Conservation (phyloP, 257 asterid genomes). For the Salvia miltiorrhiza region DNA sequence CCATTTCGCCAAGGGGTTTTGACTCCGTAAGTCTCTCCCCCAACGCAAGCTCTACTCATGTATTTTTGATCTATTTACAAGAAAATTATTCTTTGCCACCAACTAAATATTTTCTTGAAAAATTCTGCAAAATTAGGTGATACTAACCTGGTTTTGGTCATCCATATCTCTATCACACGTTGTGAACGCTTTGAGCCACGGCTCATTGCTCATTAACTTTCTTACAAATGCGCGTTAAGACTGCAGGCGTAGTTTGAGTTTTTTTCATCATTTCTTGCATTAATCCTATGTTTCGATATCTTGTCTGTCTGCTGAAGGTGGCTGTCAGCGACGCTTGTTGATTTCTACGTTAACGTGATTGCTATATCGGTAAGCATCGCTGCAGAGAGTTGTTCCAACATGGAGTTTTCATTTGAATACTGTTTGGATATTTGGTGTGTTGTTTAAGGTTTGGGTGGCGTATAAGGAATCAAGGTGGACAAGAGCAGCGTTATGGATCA, state of each 20-base stretch:
- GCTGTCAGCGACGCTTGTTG: slow-evolving; percentile 65
- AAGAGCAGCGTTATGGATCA: slow-evolving; percentile 53
- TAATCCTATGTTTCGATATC: background rate
- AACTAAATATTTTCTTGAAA: too few relatives aligned
- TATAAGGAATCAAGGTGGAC: slow-evolving; percentile 72
- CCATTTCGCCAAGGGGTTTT: slow-evolving; percentile 65
- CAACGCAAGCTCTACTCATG: background rate
- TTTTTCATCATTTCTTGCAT: background rate
- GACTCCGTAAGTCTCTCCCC: slow-evolving; percentile 60
- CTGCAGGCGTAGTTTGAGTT: too few relatives aligned
- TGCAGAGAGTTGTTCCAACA: slow-evolving; percentile 3
- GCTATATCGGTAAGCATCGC: slow-evolving; percentile 57
- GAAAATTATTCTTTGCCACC: too few relatives aligned
- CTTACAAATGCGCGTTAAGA: too few relatives aligned
- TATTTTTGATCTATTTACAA: too few relatives aligned
- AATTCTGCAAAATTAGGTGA: too few relatives aligned
- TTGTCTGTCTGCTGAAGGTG: slow-evolving; percentile 57
- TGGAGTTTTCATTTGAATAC: background rate
- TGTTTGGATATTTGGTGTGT: background rate
- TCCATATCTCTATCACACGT: too few relatives aligned
- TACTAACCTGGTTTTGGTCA: too few relatives aligned
- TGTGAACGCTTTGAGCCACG: too few relatives aligned
- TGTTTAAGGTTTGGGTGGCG: slow-evolving; percentile 76
- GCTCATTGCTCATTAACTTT: too few relatives aligned
- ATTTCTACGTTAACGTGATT: slow-evolving; percentile 55